Conservation (phyloP, 192 early-diverging fungal species). For the Backusella westeae region DNA sequence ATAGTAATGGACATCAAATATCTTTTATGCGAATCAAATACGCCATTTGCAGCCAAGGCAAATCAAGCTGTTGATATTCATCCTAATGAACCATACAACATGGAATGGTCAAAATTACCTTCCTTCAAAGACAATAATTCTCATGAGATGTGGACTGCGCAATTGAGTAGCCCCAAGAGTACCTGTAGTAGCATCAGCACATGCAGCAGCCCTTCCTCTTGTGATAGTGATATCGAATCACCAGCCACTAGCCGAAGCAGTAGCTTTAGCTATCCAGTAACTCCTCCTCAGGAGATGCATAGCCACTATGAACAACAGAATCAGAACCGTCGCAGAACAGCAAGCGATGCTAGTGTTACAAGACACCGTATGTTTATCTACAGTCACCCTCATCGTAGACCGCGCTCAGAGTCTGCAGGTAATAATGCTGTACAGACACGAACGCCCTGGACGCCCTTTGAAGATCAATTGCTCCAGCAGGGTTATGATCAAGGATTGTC, state of each 20-base stretch:
- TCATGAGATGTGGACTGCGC: background rate
- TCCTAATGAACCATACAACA: background rate
- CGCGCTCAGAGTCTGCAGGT: background rate
- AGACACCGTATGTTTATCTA: slow-evolving; percentile 18
- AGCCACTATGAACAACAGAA: background rate
- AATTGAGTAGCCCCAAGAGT: slow-evolving; percentile 7
- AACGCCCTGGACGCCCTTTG: slow-evolving; percentile 25
- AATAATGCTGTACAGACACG: slow-evolving; percentile 14
- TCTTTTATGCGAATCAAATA: slow-evolving; percentile 12
- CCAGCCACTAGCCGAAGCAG: background rate
- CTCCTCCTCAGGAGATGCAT: background rate
- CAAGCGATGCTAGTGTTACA: slow-evolving; percentile 1
- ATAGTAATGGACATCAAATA: slow-evolving; percentile 7
- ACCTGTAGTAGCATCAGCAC: slow-evolving; percentile 17
- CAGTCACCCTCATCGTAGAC: slow-evolving; percentile 11
- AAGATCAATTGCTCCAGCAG: slow-evolving; percentile 26
- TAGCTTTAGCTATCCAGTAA: background rate
- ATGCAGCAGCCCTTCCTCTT: background rate
- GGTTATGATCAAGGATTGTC: slow-evolving; percentile 31
- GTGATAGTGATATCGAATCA: background rate
- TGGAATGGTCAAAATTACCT: background rate
- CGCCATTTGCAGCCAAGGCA: background rate
- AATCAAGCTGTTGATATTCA: background rate
- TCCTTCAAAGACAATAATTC: background rate
- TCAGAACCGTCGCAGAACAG: background rate